phyloP scores from a whole-genome alignment of 768 basidiomycete genomes.

The Cystoderma amianthinum region DNA sequence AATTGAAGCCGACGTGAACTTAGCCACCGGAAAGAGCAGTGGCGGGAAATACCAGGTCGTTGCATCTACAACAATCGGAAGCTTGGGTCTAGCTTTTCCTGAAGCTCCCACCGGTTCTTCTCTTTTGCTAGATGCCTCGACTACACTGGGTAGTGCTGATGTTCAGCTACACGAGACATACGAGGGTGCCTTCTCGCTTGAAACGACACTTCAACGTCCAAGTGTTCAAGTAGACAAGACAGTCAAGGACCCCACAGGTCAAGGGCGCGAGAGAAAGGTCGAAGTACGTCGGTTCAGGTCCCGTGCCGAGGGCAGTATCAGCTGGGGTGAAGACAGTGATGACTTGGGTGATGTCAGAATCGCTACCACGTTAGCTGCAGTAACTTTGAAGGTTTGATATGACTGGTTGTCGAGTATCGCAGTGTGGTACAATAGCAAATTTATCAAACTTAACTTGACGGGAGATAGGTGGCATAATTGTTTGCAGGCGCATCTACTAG shows the following conservation, averaged over 20 bases:
- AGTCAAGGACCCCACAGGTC: slow-evolving; percentile 11
- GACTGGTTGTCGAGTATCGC: background rate
- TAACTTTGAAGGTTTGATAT: background rate
- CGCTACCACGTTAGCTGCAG: background rate
- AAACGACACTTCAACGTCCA: slow-evolving; percentile 6
- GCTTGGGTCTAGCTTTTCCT: slow-evolving; percentile 6
- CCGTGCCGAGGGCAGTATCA: slow-evolving; percentile 6
- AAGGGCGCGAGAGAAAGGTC: slow-evolving; percentile 6
- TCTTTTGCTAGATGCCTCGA: slow-evolving; percentile 10
- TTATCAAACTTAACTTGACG: too few relatives aligned
- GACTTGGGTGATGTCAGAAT: background rate
- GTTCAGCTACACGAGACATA: slow-evolving; percentile 11
- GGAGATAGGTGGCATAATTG: too few relatives aligned
- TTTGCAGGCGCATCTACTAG: too few relatives aligned
- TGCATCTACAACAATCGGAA: slow-evolving; percentile 6
- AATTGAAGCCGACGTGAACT: slow-evolving; percentile 4
- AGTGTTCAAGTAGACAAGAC: background rate
- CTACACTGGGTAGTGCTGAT: slow-evolving; percentile 7
- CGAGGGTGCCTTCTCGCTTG: slow-evolving; percentile 10
- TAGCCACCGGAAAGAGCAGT: slow-evolving; percentile 2
- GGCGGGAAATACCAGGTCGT: slow-evolving; percentile 11
- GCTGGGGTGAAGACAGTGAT: slow-evolving; percentile 1
- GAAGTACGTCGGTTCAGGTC: background rate
- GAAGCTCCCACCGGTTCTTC: slow-evolving; percentile 10
- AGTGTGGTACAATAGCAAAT: too few relatives aligned